Evolutionary conservation across 177 flowering plant genomes (phyloP).

Genomic region (Vitis hybrid): DNA sequence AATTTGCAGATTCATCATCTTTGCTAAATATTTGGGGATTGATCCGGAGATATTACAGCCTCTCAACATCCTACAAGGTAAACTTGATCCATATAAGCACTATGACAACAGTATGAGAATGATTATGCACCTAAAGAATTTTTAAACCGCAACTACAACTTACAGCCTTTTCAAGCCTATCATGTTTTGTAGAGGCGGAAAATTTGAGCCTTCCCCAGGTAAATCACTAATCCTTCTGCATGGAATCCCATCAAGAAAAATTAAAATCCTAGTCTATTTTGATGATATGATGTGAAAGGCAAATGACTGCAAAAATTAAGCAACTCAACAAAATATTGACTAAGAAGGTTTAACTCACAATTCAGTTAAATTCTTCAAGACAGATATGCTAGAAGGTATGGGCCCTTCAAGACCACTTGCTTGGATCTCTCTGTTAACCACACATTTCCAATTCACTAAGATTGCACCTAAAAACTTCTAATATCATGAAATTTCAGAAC

Average conservation of each 20-base stretch:
- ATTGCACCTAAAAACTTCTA: neutral
- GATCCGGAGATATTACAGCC: slow-evolving; percentile 34
- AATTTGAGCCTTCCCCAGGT: slow-evolving; percentile 12
- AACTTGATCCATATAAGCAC: neutral
- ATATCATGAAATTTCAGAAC: neutral
- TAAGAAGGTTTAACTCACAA: slow-evolving; percentile 23
- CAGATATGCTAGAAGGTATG: slow-evolving; percentile 29
- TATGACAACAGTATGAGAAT: too few relatives aligned
- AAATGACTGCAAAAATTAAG: too few relatives aligned
- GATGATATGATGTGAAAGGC: neutral
- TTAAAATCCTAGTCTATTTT: neutral
- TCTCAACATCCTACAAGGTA: slow-evolving; percentile 28
- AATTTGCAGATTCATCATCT: slow-evolving; percentile 2
- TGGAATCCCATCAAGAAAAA: neutral
- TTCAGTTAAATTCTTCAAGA: slow-evolving; percentile 20
- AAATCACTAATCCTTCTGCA: slow-evolving; percentile 35
- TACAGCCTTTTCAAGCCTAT: slow-evolving; percentile 17
- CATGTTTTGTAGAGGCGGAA: slow-evolving; percentile 25
- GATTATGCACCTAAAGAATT: too few relatives aligned
- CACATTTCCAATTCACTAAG: neutral
- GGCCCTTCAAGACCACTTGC: slow-evolving; percentile 41
- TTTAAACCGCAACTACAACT: slow-evolving; percentile 3
- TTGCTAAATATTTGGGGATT: slow-evolving; percentile 23
- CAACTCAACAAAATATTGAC: too few relatives aligned
- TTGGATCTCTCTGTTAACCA: slow-evolving; percentile 26